Conservation (phyloP, 2,329 filamentous ascomycete genomes). For the Scedosporium minutisporum region DNA sequence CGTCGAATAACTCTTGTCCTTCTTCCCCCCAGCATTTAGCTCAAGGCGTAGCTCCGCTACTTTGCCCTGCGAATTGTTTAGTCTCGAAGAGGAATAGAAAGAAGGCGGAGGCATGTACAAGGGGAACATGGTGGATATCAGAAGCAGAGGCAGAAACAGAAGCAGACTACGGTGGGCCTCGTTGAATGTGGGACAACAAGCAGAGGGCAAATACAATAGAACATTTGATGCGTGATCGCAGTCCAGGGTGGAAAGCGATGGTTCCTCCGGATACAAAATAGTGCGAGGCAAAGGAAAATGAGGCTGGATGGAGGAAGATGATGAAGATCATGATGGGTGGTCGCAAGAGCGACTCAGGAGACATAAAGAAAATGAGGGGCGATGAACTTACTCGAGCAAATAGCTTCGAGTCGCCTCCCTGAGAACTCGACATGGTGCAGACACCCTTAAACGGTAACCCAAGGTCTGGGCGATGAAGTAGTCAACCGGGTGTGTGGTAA, state of each 20-base stretch:
- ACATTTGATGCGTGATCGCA: not conserved
- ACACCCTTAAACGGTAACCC: too few relatives aligned
- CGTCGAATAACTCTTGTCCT: conserved; percentile 88
- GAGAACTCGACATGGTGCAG: conserved; percentile 42
- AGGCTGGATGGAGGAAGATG: not conserved
- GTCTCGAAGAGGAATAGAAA: conserved; percentile 36
- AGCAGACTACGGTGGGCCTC: too few relatives aligned
- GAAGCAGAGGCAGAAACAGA: conserved; percentile 1
- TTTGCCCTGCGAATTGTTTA: conserved; percentile 76
- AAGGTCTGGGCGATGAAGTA: too few relatives aligned
- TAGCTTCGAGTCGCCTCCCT: conserved; percentile 94
- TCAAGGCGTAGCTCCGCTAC: conserved; percentile 93
- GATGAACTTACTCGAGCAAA: conserved; percentile 75
- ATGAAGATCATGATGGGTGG: not conserved
- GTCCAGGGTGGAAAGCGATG: not conserved
- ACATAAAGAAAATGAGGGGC: conserved; percentile 3
- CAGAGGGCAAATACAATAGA: not conserved
- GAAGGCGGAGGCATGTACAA: conserved; percentile 39
- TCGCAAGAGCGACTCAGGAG: not conserved
- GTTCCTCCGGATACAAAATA: not conserved
- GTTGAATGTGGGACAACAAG: not conserved
- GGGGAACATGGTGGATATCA: conserved; percentile 34
- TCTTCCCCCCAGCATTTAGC: conserved; percentile 87
- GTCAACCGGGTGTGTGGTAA: not conserved
- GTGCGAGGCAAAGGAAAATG: not conserved